These are phyloP conservation scores for Closterium sp. DNA, from an alignment of 139 green algal species.

Conservation along the genomic window DNA sequence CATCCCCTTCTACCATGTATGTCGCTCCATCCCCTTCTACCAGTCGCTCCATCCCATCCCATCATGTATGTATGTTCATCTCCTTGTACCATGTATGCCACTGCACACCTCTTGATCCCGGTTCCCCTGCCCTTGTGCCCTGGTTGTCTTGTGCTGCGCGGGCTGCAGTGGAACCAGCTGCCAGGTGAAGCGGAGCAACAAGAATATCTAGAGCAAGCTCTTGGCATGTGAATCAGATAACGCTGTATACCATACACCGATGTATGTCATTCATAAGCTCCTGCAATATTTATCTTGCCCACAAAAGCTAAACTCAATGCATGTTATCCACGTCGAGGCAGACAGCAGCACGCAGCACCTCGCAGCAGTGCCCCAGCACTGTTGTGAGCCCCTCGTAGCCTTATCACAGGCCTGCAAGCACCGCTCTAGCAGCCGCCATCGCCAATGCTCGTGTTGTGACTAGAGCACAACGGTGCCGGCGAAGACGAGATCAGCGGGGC, in stretches of 20 bases:
- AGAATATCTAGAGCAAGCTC: background rate
- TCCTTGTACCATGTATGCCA: background rate
- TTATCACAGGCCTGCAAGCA: no score
- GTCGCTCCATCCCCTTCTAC: background rate
- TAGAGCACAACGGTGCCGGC: constrained; percentile 49
- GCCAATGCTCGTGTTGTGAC: no score
- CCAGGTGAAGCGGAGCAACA: background rate
- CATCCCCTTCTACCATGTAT: constrained; percentile 12
- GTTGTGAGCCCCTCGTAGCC: no score
- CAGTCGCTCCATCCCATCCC: background rate
- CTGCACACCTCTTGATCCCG: no score
- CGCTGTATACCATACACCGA: no score
- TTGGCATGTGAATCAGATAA: background rate
- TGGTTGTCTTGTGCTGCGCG: background rate
- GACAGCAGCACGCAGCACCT: background rate
- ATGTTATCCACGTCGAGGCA: background rate
- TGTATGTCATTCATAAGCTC: background rate
- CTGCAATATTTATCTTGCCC: background rate
- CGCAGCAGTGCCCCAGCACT: no score
- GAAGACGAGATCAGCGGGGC: constrained; percentile 88
- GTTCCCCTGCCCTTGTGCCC: no score
- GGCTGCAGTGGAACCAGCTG: background rate
- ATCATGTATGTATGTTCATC: background rate
- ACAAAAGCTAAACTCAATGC: no score
- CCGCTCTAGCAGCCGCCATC: no score